A percentile compares a stretch with the other conserved stretches of the same genome.
phyloP scores from a whole-genome alignment of 148 eudicot species.

The Chenopodium album region DNA sequence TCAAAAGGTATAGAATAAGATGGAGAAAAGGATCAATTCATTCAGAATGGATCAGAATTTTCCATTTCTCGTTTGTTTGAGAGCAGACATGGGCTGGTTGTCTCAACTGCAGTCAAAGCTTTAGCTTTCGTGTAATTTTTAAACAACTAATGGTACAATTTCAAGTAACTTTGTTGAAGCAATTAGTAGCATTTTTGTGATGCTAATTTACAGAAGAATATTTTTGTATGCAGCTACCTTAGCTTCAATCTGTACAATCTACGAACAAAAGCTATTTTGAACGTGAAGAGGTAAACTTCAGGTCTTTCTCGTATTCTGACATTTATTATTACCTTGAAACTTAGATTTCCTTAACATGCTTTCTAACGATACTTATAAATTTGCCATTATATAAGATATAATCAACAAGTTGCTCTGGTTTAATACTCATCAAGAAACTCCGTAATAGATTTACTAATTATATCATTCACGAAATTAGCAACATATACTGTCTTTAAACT shows the following conservation, averaged over 20 bases:
- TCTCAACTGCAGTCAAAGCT: no score
- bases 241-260: slow-evolving; percentile 31
- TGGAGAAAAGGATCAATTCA: no score
- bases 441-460: background rate
- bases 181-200: background rate
- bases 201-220: slow-evolving; percentile 8
- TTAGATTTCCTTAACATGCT: background rate
- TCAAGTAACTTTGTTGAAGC: no score
- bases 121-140: no score
- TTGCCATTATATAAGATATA: background rate
- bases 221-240: slow-evolving; percentile 38
- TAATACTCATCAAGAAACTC: background rate
- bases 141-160: no score
- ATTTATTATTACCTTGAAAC: background rate
- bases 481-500: background rate
- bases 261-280: slow-evolving; percentile 39
- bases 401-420: background rate
- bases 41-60: no score
- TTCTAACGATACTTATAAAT: background rate
- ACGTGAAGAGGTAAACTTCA: slow-evolving; percentile 35
- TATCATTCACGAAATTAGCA: background rate
- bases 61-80: no score
- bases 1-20: no score
- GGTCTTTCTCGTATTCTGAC: background rate
- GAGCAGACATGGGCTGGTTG: no score